Base-by-base conservation (phyloP, 208 protist species). In the Strigomonas galati region DNA sequence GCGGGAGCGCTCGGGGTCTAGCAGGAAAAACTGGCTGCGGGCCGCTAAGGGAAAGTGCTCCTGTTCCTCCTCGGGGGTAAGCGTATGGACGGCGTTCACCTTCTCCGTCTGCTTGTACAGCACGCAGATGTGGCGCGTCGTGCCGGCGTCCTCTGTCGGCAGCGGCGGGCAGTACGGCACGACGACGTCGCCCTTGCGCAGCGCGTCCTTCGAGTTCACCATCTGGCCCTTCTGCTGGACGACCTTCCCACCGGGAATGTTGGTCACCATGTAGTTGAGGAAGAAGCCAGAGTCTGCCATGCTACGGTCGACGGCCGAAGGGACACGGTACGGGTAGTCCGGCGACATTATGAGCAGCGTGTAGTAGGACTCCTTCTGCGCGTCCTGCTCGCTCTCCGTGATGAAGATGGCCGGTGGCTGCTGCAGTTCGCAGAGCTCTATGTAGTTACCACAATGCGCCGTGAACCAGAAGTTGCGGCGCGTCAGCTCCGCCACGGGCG, bases 401-500 rank as follows among this genome's bases (percentile, higher is more conserved):
- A 97, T 82, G 58, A 94, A 95, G 30, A 97, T 75, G 40, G 81
- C 81, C 3, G 92, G 92, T 17, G 85, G 67, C 62, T 92, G 78
- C 67, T 95, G 88, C 46, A 97, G 44, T 19, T 97, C 85, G n/a
- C 76, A 77, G 1, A 97, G 76, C 56, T 94, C 86, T 49, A 97
- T 89, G 74, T 93, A 95, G 72, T 97, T 97, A 43, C 92, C 92
- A 62, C 82, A 92, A 72, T 97, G 92, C 15, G 89, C 72, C 2
- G 92, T 95, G 71, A 92, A 91, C 92, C 89, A 95, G 73, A 97
- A 97, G 58, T 95, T 97, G 48, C 80, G 84, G 12, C 40, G 53
- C 0, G 58, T 86, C 54, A 94, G 67, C 40, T 65, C 55, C 12
- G 78, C 84, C 62, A 80, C 85, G 9, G 85, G 78, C 32, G 74